Evolutionary conservation across 2,329 filamentous ascomycete species (phyloP).

Genomic region (Fusarium clavum): DNA sequence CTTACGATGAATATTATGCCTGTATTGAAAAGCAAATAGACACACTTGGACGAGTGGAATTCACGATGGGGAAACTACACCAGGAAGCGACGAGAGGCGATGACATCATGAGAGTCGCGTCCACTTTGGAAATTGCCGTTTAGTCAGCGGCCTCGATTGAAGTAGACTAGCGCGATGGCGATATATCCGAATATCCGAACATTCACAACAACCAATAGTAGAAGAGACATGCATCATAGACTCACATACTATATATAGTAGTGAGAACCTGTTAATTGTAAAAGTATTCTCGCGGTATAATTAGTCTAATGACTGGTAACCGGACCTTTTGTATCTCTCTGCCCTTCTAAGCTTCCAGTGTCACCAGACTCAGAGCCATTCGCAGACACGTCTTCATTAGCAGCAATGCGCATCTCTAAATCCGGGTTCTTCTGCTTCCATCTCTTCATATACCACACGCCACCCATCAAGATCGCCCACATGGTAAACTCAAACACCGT

Average conservation of each 20-base stretch:
- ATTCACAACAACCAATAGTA: background rate
- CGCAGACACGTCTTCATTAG: background rate
- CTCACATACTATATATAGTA: background rate
- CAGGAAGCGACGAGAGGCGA: background rate
- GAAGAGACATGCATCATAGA: background rate
- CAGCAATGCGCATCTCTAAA: background rate
- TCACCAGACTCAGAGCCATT: background rate
- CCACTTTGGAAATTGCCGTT: background rate
- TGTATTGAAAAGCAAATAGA: background rate
- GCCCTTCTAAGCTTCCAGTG: background rate
- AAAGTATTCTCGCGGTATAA: background rate
- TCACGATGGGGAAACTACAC: background rate
- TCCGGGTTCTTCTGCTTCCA: background rate
- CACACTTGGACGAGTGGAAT: background rate
- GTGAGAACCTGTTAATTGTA: fast-evolving
- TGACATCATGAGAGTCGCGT: background rate
- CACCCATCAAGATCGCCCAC: conserved; percentile 11
- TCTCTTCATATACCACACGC: conserved; percentile 10
- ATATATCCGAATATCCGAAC: no score
- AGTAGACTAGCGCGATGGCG: no score
- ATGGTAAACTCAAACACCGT: background rate
- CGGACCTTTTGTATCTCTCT: background rate
- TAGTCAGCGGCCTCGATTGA: background rate
- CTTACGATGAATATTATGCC: background rate
- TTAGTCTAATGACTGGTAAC: background rate